These are phyloP conservation scores for Barbarea vulgaris DNA, from an alignment of 345 rosid genomes.

Conservation along the genomic window DNA sequence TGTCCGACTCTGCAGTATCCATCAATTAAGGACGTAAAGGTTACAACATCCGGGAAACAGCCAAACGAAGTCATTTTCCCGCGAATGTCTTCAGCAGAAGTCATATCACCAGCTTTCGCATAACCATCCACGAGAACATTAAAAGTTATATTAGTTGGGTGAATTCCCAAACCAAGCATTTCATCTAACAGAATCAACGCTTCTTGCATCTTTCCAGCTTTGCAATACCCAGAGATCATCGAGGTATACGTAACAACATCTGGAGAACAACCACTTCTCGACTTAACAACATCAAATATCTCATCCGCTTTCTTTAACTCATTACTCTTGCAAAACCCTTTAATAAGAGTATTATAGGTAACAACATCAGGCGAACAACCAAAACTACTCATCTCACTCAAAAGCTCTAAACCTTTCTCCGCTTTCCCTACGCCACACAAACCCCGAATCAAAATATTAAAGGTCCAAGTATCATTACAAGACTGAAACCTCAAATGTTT, in stretches of 20 bases:
- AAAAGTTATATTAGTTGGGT: conserved; percentile 66
- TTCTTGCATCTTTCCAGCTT: conserved; percentile 63
- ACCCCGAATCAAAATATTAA: conserved; percentile 77
- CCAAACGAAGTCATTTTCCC: conserved; percentile 57
- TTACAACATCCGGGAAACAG: conserved; percentile 69
- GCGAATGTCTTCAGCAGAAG: conserved; percentile 50
- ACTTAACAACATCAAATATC: conserved; percentile 54
- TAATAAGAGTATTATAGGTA: conserved; percentile 76
- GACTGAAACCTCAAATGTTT: conserved; percentile 48
- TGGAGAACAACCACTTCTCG: conserved; percentile 44
- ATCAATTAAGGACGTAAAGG: conserved; percentile 80
- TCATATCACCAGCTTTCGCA: conserved; percentile 66
- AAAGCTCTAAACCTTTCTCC: conserved; percentile 56
- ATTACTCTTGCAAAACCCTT: conserved; percentile 63
- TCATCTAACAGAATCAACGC: conserved; percentile 62
- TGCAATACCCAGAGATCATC: conserved; percentile 74
- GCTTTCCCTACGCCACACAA: conserved; percentile 57
- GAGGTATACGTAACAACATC: conserved; percentile 77
- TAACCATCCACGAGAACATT: conserved; percentile 84
- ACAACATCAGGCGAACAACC: conserved; percentile 67
- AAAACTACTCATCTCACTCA: conserved; percentile 56
- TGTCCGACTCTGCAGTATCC: conserved; percentile 85
- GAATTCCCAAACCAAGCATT: conserved; percentile 54
- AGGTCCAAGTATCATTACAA: conserved; percentile 64
- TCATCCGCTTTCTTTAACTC: conserved; percentile 56